Evolutionary conservation across 352 stramenopile genomes (phyloP), one percentile per base, ranked within the genome.

Genomic region (Phytophthora kernoviae): DNA sequence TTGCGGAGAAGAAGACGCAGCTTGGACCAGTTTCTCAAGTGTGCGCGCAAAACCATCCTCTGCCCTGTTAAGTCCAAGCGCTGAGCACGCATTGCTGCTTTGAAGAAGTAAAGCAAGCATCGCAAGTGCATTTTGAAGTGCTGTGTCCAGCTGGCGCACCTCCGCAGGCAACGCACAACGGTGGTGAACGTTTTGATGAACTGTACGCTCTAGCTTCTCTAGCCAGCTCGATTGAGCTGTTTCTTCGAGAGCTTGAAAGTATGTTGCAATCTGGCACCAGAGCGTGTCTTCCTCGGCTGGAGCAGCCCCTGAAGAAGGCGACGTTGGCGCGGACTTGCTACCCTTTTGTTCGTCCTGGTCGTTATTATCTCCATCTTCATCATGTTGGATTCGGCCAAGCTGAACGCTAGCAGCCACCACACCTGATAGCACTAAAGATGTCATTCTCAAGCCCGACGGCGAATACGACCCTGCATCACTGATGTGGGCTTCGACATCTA

Each of bases 131-230:
- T 37, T 58, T 39, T 77, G 67, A 14, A 77, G 64, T 36, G 72
- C 54, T 11, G 68, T 27, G 2, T 84, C 58, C 5, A 87, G 52
- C 26, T 70, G 37, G 12, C 57, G 46, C 6, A 73, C 53, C 41
- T 85, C 70, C 2, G 41, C 27, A 34, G 46, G 56, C n/a, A 33
- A 60, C 1, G 79, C 77, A 8, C 79, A 89, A 30, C 67, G 45
- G 53, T 89, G 79, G 52, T 86, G 79, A 14, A 84, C 58, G 33
- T 79, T 79, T 53, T 77, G 70, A 50, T 89, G 77, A 70, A 84
- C 70, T 52, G 84, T 70, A 18, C 48, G 46, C 52, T 87, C 79
- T 8, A 87, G 21, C 12, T 73, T 75, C 0, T 45, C 39, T 33
- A 89, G 47, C 62, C 66, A 62, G n/a, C 58, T 41, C 12, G 73